phyloP scores from a whole-genome alignment of 2,329 filamentous ascomycete genomes.

The Teratosphaeria viscida region DNA sequence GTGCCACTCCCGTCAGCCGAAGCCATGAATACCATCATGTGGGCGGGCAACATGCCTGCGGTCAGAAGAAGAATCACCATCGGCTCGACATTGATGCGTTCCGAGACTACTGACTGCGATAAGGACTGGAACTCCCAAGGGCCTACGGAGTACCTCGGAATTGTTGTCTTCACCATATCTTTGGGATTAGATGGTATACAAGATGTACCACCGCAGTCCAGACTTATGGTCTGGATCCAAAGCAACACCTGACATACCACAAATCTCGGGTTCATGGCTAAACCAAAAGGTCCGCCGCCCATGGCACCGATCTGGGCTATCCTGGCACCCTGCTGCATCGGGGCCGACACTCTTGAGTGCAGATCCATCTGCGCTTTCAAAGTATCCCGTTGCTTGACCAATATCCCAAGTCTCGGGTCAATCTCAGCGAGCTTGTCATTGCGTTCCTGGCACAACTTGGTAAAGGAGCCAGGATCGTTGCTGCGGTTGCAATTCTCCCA shows the following conservation, averaged over 20 bases:
- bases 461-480: not conserved
- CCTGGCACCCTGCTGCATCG: not conserved
- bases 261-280: not conserved
- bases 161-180: too few species aligned
- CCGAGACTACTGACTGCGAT: too few species aligned
- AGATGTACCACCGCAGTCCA: too few species aligned
- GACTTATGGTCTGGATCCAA: too few species aligned
- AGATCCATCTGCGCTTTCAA: not conserved
- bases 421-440: not conserved
- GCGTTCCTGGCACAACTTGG: not conserved
- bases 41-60: not conserved
- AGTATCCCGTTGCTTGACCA: not conserved
- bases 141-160: too few species aligned
- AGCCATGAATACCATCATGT: not conserved
- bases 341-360: not conserved
- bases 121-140: too few species aligned
- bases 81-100: not conserved
- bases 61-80: not conserved
- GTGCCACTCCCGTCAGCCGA: not conserved
- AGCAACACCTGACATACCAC: not conserved
- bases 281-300: not conserved
- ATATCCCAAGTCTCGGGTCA: not conserved
- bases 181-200: too few species aligned
- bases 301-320: not conserved
- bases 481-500: not conserved